These are phyloP conservation scores for Quercus dentata DNA, from an alignment of 306 rosid genomes.

Conservation along the genomic window DNA sequence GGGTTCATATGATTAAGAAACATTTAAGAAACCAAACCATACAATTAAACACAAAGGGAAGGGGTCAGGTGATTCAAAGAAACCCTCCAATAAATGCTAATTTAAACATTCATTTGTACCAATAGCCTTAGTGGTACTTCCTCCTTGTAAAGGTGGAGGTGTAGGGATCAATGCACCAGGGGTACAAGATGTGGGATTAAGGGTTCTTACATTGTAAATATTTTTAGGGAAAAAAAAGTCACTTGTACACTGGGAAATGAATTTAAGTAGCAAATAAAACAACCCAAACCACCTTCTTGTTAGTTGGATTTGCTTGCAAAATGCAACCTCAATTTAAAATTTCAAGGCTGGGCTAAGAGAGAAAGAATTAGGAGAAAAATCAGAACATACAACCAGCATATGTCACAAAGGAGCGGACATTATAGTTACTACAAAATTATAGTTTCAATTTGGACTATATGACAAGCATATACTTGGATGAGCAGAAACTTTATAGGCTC, in stretches of 20 bases:
- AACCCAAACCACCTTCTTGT: background rate
- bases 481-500: background rate
- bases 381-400: background rate
- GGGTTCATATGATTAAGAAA: background rate
- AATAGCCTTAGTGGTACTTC: background rate
- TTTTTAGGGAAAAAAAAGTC: background rate
- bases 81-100: background rate
- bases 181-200: background rate
- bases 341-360: background rate
- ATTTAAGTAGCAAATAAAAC: background rate
- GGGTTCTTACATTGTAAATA: background rate
- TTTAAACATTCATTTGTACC: background rate
- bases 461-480: background rate
- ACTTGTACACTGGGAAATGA: background rate
- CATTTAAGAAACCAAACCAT: background rate
- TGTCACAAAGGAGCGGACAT: background rate
- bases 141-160: background rate
- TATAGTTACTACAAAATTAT: background rate
- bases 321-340: background rate
- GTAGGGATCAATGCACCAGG: background rate
- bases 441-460: background rate
- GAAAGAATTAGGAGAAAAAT: background rate
- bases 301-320: background rate
- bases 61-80: background rate
- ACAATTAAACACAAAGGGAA: background rate